phyloP scores from a whole-genome alignment of 176 grass and related monocot genomes.

The Lolium multiflorum region DNA sequence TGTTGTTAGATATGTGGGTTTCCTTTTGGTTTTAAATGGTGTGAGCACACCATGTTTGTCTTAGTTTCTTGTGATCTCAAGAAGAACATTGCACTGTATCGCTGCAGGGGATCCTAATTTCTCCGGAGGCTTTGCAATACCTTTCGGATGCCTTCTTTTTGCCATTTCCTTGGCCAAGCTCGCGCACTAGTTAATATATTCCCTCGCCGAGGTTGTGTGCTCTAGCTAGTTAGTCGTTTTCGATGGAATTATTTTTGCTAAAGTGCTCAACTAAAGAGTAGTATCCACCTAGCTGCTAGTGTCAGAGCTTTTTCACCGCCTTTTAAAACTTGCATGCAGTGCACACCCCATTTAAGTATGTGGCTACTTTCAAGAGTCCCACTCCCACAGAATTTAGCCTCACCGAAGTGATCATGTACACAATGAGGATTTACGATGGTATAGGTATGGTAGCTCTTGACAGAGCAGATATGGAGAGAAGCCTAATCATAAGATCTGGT shows the following conservation, averaged over 20 bases:
- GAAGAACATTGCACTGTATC: background rate
- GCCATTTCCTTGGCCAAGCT: background rate
- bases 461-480: background rate
- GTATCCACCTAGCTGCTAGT: background rate
- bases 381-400: background rate
- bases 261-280: background rate
- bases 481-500: background rate
- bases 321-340: background rate
- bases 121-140: background rate
- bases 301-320: background rate
- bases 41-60: background rate
- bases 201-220: background rate
- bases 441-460: background rate
- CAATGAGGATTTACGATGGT: background rate
- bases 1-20: background rate
- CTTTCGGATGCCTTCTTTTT: background rate
- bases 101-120: background rate
- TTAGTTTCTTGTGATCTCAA: background rate
- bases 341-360: background rate
- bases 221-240: no score
- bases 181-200: background rate
- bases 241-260: no score
- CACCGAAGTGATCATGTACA: background rate
- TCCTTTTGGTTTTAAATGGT: background rate
- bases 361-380: background rate